Conservation (phyloP, 2,329 filamentous ascomycete genomes). For the Pestalotiopsis sp. region DNA sequence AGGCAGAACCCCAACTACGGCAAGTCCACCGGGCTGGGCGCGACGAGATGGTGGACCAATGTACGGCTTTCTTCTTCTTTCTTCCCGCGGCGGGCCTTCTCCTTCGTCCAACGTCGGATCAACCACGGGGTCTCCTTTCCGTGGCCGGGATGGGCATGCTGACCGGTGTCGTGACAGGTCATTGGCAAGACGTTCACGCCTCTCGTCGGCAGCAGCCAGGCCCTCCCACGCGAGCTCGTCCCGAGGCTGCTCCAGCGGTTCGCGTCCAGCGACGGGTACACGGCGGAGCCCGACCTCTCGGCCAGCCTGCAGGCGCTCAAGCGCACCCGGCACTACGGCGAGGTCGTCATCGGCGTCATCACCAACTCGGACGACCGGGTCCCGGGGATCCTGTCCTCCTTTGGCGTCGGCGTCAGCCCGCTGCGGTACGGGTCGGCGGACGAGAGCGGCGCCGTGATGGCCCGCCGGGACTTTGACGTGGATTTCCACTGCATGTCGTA, state of each 20-base stretch:
- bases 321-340: slow-evolving; percentile 30
- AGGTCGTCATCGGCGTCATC: slow-evolving; percentile 56
- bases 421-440: slow-evolving; percentile 26
- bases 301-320: slow-evolving; percentile 46
- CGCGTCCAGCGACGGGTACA: slow-evolving; percentile 55
- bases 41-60: slow-evolving; percentile 62
- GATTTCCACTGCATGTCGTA: slow-evolving; percentile 66
- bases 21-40: slow-evolving; percentile 49
- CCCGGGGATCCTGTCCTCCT: slow-evolving; percentile 51
- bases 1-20: slow-evolving; percentile 62
- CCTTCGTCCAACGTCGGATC: slow-evolving; percentile 19
- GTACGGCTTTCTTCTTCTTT: slow-evolving; percentile 33
- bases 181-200: slow-evolving; percentile 56
- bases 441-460: background rate
- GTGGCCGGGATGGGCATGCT: background rate
- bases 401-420: slow-evolving; percentile 52
- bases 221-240: slow-evolving; percentile 47
- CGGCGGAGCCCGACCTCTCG: slow-evolving; percentile 46
- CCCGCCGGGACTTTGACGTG: slow-evolving; percentile 34
- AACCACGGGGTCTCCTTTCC: background rate
- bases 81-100: background rate
- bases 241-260: slow-evolving; percentile 55
- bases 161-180: slow-evolving; percentile 40
- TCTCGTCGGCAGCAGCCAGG: slow-evolving; percentile 30
- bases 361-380: slow-evolving; percentile 68